Percentiles rank a stretch among this genome's conserved stretches.
These are phyloP conservation scores for Zoysia pacifica DNA, from an alignment of 176 grass and related monocot genomes.

Conservation along the genomic window DNA sequence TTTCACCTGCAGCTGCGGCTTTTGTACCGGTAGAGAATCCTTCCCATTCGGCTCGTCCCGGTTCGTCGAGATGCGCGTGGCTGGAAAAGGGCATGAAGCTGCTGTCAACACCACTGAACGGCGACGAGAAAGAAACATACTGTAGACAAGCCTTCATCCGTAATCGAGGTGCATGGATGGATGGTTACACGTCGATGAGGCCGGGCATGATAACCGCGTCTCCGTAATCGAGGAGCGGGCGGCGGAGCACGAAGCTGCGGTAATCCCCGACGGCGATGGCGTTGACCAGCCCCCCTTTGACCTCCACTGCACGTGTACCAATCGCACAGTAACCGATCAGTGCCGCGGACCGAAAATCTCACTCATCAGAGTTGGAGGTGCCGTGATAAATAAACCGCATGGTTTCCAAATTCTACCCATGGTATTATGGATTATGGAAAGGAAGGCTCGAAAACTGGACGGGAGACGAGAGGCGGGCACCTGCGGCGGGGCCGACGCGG, in stretches of 20 bases:
- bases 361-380: too few species aligned
- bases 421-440: too few species aligned
- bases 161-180: not conserved
- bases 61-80: constrained; percentile 92
- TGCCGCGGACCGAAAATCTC: too few species aligned
- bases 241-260: constrained; percentile 37
- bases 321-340: not conserved
- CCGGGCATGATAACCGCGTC: constrained; percentile 94
- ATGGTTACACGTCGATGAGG: constrained; percentile 85
- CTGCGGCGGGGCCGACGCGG: constrained; percentile 72
- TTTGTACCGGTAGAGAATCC: constrained; percentile 92
- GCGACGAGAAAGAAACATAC: not conserved
- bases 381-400: too few species aligned
- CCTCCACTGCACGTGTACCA: constrained; percentile 69
- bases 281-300: constrained; percentile 72
- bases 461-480: not conserved
- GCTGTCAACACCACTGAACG: not conserved
- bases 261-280: constrained; percentile 63
- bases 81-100: constrained; percentile 39
- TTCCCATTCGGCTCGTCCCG: constrained; percentile 86
- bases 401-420: too few species aligned
- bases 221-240: constrained; percentile 67
- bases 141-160: not conserved
- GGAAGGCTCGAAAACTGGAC: not conserved
- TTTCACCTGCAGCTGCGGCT: constrained; percentile 79